Conservation (phyloP, 352 stramenopile genomes). For the Pythium pyrilobum region DNA sequence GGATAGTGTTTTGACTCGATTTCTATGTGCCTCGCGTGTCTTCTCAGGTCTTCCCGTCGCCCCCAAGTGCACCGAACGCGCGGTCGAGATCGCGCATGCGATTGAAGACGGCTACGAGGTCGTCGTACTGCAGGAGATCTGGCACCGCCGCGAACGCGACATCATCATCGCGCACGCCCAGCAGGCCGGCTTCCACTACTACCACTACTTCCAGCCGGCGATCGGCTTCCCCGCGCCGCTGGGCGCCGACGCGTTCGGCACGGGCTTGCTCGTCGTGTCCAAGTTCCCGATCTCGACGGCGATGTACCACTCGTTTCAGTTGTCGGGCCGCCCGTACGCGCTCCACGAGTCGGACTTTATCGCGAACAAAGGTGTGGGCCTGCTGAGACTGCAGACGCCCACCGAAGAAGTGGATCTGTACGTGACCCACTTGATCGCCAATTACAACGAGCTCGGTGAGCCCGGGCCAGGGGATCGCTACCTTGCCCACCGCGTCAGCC, state of each 20-base stretch:
- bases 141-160: slow-evolving; percentile 74
- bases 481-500: slow-evolving; percentile 49
- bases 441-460: slow-evolving; percentile 69
- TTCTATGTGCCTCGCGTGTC: not conserved
- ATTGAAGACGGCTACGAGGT: slow-evolving; percentile 62
- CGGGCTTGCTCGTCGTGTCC: slow-evolving; percentile 68
- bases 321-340: slow-evolving; percentile 71
- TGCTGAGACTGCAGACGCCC: slow-evolving; percentile 57
- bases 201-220: slow-evolving; percentile 81
- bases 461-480: slow-evolving; percentile 66
- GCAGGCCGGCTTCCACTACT: slow-evolving; percentile 58
- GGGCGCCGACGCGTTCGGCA: slow-evolving; percentile 68
- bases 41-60: slow-evolving; percentile 53
- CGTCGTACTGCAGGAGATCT: slow-evolving; percentile 83
- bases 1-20: not conserved
- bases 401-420: slow-evolving; percentile 66
- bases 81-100: slow-evolving; percentile 54
- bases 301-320: slow-evolving; percentile 71
- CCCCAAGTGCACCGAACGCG: slow-evolving; percentile 63
- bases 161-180: slow-evolving; percentile 58
- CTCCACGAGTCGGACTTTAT: slow-evolving; percentile 79
- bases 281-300: slow-evolving; percentile 56
- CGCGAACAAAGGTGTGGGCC: slow-evolving; percentile 70
- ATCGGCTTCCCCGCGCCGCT: slow-evolving; percentile 73
- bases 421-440: slow-evolving; percentile 72